phyloP scores from a whole-genome alignment of 2,329 filamentous ascomycete genomes.

The Neocucurbitaria cava region DNA sequence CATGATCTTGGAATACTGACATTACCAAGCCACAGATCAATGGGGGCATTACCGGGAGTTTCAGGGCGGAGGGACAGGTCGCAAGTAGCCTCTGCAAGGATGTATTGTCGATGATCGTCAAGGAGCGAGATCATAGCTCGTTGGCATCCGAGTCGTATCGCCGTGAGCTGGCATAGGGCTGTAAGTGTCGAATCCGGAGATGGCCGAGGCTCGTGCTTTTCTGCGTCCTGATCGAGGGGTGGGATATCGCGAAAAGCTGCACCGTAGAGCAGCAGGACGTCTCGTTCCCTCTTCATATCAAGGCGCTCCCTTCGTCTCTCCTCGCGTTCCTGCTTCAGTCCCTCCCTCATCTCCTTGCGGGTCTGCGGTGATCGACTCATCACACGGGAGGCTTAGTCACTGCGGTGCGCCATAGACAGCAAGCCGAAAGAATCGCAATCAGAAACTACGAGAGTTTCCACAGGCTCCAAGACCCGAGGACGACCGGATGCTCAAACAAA shows the following conservation, averaged over 20 bases:
- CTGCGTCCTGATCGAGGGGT: conserved; percentile 15
- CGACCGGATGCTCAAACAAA: not conserved
- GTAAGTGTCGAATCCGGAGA: conserved; percentile 41
- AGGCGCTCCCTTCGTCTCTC: not conserved
- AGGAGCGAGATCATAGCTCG: conserved; percentile 48
- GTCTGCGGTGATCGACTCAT: not conserved
- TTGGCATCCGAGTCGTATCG: conserved; percentile 40
- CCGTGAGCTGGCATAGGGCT: conserved; percentile 46
- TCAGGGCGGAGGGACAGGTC: conserved; percentile 28
- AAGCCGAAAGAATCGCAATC: not conserved
- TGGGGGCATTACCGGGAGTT: conserved; percentile 8
- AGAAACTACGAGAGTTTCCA: not conserved
- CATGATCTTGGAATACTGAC: conserved; percentile 37
- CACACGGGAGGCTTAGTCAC: too few relatives aligned
- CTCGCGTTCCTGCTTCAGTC: conserved; percentile 1
- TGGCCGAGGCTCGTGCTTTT: conserved; percentile 22
- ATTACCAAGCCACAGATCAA: conserved; percentile 37
- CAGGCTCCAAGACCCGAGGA: not conserved
- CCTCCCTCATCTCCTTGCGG: not conserved
- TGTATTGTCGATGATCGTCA: conserved; percentile 42
- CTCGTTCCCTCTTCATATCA: conserved; percentile 34
- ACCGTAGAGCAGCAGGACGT: conserved; percentile 35
- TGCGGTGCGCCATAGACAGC: not conserved
- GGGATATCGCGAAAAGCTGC: conserved; percentile 33
- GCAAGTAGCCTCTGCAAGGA: conserved; percentile 49